phyloP scores from a whole-genome alignment of 2,329 filamentous ascomycete genomes.

The Dryadomyces sulphureus region DNA sequence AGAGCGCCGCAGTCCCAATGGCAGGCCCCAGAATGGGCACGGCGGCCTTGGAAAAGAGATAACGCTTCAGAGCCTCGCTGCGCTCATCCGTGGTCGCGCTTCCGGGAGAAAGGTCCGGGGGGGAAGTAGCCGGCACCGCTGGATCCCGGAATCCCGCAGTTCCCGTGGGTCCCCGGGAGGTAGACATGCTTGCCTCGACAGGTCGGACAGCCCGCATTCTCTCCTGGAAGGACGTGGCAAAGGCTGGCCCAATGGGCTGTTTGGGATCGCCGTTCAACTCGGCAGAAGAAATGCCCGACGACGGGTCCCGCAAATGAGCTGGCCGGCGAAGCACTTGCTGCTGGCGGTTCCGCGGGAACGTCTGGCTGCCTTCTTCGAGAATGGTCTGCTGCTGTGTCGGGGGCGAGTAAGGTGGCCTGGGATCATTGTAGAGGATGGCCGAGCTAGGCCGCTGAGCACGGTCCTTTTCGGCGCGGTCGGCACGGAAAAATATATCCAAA shows the following conservation, averaged over 20 bases:
- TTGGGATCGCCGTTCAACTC: conserved; percentile 51
- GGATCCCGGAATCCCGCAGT: conserved; percentile 3
- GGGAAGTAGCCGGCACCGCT: neutral
- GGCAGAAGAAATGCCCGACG: conserved; percentile 46
- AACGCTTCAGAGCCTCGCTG: conserved; percentile 41
- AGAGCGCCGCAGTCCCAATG: neutral
- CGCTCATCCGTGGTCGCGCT: conserved; percentile 17
- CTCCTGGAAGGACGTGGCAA: conserved; percentile 51
- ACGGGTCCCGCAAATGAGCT: conserved; percentile 27
- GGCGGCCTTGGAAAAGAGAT: conserved; percentile 28
- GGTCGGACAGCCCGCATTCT: conserved; percentile 41
- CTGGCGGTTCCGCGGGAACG: neutral
- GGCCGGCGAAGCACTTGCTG: conserved; percentile 19
- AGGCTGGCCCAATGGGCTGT: conserved; percentile 46
- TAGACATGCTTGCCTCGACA: conserved; percentile 10
- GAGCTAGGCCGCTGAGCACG: conserved; percentile 39
- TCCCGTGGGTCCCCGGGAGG: neutral
- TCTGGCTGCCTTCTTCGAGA: conserved; percentile 11
- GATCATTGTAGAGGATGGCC: conserved; percentile 24
- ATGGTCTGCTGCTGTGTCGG: conserved; percentile 20
- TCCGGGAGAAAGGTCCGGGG: neutral
- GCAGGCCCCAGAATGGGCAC: neutral
- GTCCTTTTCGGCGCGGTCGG: conserved; percentile 65
- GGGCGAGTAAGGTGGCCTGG: conserved; percentile 36
- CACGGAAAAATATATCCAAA: conserved; percentile 80